Evolutionary conservation across 2,329 filamentous ascomycete genomes (phyloP).

Genomic region (Ceratocystis albifundus): DNA sequence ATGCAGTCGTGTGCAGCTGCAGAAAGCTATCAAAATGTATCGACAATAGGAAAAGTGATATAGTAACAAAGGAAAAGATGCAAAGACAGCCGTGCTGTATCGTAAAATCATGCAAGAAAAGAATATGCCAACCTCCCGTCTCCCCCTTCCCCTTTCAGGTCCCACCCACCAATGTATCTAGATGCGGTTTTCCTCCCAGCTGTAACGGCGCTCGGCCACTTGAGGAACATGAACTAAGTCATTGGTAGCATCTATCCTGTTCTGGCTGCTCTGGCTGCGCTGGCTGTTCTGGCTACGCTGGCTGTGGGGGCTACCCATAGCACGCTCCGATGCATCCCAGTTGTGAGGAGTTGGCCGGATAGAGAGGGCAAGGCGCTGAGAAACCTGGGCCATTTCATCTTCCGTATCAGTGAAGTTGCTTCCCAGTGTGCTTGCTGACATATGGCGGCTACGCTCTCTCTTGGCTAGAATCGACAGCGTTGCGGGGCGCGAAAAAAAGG

Average conservation of each 20-base stretch:
- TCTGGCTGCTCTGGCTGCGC: slow-evolving; percentile 35
- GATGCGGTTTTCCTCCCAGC: slow-evolving; percentile 36
- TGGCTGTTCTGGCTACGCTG: slow-evolving; percentile 35
- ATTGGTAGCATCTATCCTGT: slow-evolving; percentile 35
- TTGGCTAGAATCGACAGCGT: not conserved
- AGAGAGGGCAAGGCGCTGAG: not conserved
- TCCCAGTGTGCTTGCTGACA: slow-evolving; percentile 35
- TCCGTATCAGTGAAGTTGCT: slow-evolving; percentile 42
- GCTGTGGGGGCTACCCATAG: slow-evolving; percentile 8
- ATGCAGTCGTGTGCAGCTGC: not conserved
- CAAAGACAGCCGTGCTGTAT: slow-evolving; percentile 7
- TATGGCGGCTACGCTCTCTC: slow-evolving; percentile 10
- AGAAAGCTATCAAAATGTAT: slow-evolving; percentile 7
- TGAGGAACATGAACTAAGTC: slow-evolving; percentile 44
- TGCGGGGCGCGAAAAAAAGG: slow-evolving; percentile 3
- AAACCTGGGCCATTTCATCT: slow-evolving; percentile 26
- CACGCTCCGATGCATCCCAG: not conserved
- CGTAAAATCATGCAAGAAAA: slow-evolving; percentile 18
- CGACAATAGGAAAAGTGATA: slow-evolving; percentile 20
- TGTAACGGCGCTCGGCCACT: slow-evolving; percentile 39
- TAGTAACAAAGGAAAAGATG: slow-evolving; percentile 17
- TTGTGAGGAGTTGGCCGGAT: slow-evolving; percentile 26
- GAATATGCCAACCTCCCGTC: not conserved
- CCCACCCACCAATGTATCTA: not conserved
- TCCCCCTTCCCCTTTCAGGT: not conserved